Percentiles rank a stretch among this genome's conserved stretches.
phyloP scores from a whole-genome alignment of 2,329 filamentous ascomycete species.

The Paraphoma sp. region DNA sequence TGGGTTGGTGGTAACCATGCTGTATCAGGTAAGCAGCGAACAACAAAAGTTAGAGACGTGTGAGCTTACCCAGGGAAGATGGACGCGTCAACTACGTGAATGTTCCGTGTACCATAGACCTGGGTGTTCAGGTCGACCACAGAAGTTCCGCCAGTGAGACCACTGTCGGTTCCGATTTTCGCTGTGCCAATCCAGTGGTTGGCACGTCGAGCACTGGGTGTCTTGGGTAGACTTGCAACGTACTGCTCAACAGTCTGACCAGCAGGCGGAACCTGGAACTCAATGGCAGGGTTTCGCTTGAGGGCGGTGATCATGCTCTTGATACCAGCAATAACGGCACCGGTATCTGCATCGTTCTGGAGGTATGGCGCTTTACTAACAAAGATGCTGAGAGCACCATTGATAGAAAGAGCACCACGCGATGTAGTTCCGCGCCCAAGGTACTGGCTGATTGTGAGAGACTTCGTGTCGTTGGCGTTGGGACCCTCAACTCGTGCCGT shows the following conservation, averaged over 20 bases:
- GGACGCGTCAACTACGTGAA: constrained; percentile 56
- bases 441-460: constrained; percentile 59
- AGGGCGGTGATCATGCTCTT: constrained; percentile 65
- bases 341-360: constrained; percentile 62
- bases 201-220: constrained; percentile 47
- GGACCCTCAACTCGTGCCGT: constrained; percentile 68
- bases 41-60: not conserved
- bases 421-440: constrained; percentile 70
- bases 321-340: constrained; percentile 69
- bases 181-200: constrained; percentile 63
- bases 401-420: constrained; percentile 67
- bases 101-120: constrained; percentile 55
- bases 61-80: constrained; percentile 51
- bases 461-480: constrained; percentile 48
- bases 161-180: constrained; percentile 59
- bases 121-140: constrained; percentile 60
- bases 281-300: constrained; percentile 60
- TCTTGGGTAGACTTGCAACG: constrained; percentile 55
- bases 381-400: constrained; percentile 62
- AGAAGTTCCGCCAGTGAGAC: constrained; percentile 50
- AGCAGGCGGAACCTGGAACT: constrained; percentile 61
- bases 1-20: constrained; percentile 47
- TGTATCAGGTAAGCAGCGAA: constrained; percentile 20
- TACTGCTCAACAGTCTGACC: constrained; percentile 62
- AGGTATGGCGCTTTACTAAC: constrained; percentile 68